Conservation (phyloP, 208 protist species). For the Leishmania aethiopica region DNA sequence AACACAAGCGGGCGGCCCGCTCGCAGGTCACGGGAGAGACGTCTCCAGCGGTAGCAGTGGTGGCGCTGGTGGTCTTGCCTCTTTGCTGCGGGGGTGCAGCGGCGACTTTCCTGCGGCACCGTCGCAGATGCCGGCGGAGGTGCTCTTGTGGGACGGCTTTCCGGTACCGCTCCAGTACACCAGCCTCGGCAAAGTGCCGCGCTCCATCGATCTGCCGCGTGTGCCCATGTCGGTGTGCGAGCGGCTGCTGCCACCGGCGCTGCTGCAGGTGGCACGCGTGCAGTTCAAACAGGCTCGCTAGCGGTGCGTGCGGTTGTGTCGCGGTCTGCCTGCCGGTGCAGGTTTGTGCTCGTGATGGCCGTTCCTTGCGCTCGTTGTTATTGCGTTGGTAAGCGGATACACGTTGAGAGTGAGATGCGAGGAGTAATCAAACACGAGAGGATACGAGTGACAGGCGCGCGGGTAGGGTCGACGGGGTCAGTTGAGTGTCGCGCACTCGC, state of each 20-base stretch:
- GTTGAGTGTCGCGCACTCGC: background rate
- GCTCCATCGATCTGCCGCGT: constrained; percentile 27
- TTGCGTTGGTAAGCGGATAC: background rate
- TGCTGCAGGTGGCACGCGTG: constrained; percentile 31
- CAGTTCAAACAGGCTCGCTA: constrained; percentile 25
- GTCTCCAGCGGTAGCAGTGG: background rate
- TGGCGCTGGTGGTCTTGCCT: constrained; percentile 9
- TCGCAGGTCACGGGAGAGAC: background rate
- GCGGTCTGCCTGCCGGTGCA: background rate
- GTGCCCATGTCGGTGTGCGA: constrained; percentile 48
- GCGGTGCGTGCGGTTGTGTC: background rate
- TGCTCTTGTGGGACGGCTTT: constrained; percentile 30
- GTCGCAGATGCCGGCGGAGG: background rate
- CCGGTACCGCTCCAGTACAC: constrained; percentile 33
- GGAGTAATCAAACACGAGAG: background rate
- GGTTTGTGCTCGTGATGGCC: background rate
- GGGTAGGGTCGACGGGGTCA: background rate
- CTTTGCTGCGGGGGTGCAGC: background rate
- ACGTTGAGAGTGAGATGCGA: background rate
- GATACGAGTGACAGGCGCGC: background rate
- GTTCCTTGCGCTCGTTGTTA: background rate
- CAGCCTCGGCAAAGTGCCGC: constrained; percentile 15
- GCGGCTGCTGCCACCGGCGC: constrained; percentile 48
- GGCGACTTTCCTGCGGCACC: constrained; percentile 16
- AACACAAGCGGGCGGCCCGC: background rate